Evolutionary conservation across 2,329 filamentous ascomycete species (phyloP), one percentile per base, ranked within the genome.

Genomic region (Elsinoe arachidis): DNA sequence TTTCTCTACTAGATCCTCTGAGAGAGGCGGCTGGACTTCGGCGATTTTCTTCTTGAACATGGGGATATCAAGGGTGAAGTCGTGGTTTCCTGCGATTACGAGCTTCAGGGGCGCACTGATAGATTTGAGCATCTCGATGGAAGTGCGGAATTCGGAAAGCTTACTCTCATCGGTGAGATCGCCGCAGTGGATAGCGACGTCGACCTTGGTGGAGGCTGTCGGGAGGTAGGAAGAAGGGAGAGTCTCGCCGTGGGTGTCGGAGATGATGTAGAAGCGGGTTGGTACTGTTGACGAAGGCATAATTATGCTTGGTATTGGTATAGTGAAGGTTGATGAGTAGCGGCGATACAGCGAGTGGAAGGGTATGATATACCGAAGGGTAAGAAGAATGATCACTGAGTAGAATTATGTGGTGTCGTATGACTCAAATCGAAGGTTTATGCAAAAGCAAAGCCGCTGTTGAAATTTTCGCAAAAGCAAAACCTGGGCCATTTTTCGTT

Each of bases 221-320:
- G 63, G 60, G 12, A 49, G 44, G 14, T 30, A 30, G 4, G n/a
- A 12, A 12, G 19, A 9, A 67, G 70, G 21, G 62, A 49, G 3
- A 60, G 53, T 35, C 49, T 54, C 59, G 37, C 64, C 65, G 43
- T 76, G 74, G 0, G 74, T 76, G 59, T 77, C 74, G 3, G 74
- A 76, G 33, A 77, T 67, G 53, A 76, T 68, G 17, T 76, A 68
- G 37, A 76, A 66, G 10, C 73, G 69, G 2, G 73, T 75, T 56
- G 68, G 72, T 49, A 71, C 21, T 5, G 5, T 21, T 17, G 41
- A 12, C 5, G 15, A 5, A 46, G 11, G 3, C 41, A 23, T 46
- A 19, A 5, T 19, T 19, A 17, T 17, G 15, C 12, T 23, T 46
- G 12, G 14, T 21, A 23, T 43, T n/a, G n/a, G 21, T 11, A 7